These are phyloP conservation scores for Capronia epimyces DNA, from an alignment of 2,329 filamentous ascomycete genomes.

Conservation along the genomic window DNA sequence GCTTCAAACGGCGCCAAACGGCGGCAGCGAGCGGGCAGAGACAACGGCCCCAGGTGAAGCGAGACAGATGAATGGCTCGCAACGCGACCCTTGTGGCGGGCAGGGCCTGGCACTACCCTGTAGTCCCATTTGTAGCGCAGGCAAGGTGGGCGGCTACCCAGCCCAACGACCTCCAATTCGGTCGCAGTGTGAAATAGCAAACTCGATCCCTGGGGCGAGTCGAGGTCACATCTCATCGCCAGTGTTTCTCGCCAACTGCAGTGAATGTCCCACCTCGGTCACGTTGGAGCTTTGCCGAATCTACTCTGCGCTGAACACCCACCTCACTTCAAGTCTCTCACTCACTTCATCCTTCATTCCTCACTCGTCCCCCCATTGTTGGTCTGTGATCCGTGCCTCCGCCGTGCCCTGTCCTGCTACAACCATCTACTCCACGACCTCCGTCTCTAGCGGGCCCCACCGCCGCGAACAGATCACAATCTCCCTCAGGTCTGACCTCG, in stretches of 20 bases:
- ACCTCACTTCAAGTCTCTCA: neutral
- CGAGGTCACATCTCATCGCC: constrained; percentile 1
- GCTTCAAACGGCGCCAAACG: constrained; percentile 2
- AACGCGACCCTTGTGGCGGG: constrained; percentile 6
- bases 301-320: neutral
- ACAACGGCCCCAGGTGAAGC: constrained; percentile 5
- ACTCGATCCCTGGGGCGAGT: constrained; percentile 7
- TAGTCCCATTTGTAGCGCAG: constrained; percentile 1
- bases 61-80: constrained; percentile 4
- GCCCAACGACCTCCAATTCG: constrained; percentile 23
- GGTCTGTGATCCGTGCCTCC: neutral
- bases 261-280: neutral
- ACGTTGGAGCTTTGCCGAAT: neutral
- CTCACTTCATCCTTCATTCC: neutral
- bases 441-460: constrained; percentile 6
- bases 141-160: constrained; percentile 20
- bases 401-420: neutral
- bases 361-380: neutral
- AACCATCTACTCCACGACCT: constrained; percentile 13
- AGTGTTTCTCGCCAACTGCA: neutral
- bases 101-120: neutral
- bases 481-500: constrained; percentile 4
- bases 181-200: constrained; percentile 14
- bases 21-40: constrained; percentile 12
- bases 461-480: neutral